Conservation (phyloP, 768 basidiomycete genomes). For the Piloderma croceum region DNA sequence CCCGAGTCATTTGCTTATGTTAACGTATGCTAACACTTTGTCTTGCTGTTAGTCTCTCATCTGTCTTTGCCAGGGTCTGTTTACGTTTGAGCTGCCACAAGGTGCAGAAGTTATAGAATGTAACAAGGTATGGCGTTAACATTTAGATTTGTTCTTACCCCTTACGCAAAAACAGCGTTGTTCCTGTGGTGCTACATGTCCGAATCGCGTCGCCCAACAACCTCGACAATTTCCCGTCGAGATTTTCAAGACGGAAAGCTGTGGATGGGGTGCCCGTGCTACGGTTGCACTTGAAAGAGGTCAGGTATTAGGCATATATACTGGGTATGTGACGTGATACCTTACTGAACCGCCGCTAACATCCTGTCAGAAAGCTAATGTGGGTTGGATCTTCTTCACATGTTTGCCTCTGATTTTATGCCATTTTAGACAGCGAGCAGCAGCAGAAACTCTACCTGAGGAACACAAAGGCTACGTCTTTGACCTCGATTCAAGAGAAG, state of each 20-base stretch:
- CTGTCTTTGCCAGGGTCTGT: slow-evolving; percentile 38
- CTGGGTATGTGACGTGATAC: slow-evolving; percentile 43
- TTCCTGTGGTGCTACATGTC: slow-evolving; percentile 38
- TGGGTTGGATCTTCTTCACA: slow-evolving; percentile 19
- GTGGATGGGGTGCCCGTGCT: slow-evolving; percentile 66
- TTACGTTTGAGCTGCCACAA: slow-evolving; percentile 34
- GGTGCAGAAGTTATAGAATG: slow-evolving; percentile 61
- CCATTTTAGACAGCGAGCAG: slow-evolving; percentile 35
- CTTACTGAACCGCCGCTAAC: slow-evolving; percentile 4
- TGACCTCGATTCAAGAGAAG: slow-evolving; percentile 57
- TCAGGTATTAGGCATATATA: slow-evolving; percentile 62
- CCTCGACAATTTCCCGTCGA: slow-evolving; percentile 54
- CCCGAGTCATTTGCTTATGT: too few species aligned
- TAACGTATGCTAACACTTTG: too few species aligned
- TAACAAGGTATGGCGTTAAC: slow-evolving; percentile 38
- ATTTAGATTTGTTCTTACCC: neutral
- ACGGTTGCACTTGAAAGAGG: slow-evolving; percentile 38
- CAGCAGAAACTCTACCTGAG: slow-evolving; percentile 32
- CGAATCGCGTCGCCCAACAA: slow-evolving; percentile 56
- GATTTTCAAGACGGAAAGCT: slow-evolving; percentile 54
- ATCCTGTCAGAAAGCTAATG: slow-evolving; percentile 39
- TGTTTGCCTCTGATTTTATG: neutral
- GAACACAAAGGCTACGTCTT: slow-evolving; percentile 47
- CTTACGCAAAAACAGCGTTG: slow-evolving; percentile 33
- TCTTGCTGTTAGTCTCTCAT: too few species aligned